Evolutionary conservation across 139 green algal species (phyloP).

Genomic region (Tetratostichococcus sp.): DNA sequence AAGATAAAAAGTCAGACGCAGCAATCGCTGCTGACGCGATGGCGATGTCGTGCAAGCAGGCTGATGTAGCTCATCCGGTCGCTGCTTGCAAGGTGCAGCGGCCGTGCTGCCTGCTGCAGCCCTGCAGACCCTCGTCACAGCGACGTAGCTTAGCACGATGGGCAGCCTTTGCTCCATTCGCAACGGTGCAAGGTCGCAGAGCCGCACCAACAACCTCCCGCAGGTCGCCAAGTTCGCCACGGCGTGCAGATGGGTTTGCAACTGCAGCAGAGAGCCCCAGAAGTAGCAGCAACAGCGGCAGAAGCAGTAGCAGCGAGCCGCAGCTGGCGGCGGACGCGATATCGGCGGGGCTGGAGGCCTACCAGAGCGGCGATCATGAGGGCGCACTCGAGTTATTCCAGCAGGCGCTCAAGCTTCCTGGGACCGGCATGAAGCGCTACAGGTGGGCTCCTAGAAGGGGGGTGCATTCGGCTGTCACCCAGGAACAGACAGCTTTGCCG

Average conservation of each 20-base stretch:
- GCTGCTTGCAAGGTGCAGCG: not conserved
- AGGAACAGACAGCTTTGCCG: too few species aligned
- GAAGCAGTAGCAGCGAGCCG: conserved; percentile 4
- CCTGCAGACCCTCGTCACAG: not conserved
- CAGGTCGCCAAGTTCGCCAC: too few species aligned
- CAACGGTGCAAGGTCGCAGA: not conserved
- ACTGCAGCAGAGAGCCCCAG: not conserved
- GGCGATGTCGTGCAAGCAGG: too few species aligned
- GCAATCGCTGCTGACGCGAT: too few species aligned
- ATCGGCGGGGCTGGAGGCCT: conserved; percentile 31
- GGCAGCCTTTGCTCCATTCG: not conserved
- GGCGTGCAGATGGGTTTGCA: not conserved
- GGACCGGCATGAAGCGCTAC: conserved; percentile 71
- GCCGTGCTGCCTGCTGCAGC: not conserved
- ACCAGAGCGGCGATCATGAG: conserved; percentile 25
- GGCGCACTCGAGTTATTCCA: conserved; percentile 69
- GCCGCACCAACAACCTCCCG: not conserved
- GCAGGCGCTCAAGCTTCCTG: conserved; percentile 62
- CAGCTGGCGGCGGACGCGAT: conserved; percentile 33
- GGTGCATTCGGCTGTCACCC: too few species aligned
- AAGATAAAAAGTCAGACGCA: too few species aligned
- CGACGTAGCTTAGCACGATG: not conserved
- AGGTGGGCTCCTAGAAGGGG: conserved; percentile 24
- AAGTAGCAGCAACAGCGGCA: not conserved
- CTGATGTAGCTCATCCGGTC: too few species aligned